Base-by-base conservation (phyloP, 2,329 filamentous ascomycete genomes). In the Arthrobotrys sphaeroides region DNA sequence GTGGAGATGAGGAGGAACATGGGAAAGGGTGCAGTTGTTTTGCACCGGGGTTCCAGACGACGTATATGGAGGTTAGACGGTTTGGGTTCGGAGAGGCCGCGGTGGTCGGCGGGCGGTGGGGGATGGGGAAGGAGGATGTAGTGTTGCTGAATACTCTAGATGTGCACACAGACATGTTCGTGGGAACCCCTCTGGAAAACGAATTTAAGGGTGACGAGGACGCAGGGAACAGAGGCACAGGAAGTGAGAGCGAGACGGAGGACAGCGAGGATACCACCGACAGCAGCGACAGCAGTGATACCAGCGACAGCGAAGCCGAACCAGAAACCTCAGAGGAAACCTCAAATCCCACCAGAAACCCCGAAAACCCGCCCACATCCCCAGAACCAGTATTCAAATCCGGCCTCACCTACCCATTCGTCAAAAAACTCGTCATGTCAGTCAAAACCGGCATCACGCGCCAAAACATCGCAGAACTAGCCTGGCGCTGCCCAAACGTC, bases 341-440 rank as follows among this genome's bases (percentile, higher is more conserved):
- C n/a, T n/a, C n/a, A n/a, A n/a, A n/a, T n/a, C n/a, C n/a, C n/a
- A n/a, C n/a, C n/a, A n/a, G n/a, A n/a, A n/a, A n/a, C n/a, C n/a
- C n/a, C 16, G 10, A 43, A 22, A 43, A 43, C n/a, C 31, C 51
- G 2, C 13, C 51, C 4, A 1, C 18, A 24, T 31, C 51, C 1
- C 31, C 31, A 36, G 26, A 53, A 36, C 28, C 47, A 36, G 26
- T 53, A 5, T 53, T 20, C 28, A 55, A 55, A 55, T 36, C 51
- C 31, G 51, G 51, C 31, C 18, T 55, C 0, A 55, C 38, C 20
- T 55, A 55, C 18, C 51, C 51, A 13, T 55, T 55, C 51, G 31
- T 55, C 51, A 55, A 55, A 55, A 55, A 55, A 38, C 51, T 55
- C 7, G 51, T 55, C 51, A 36, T 55, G 31, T 55, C 51, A 9